phyloP scores from a whole-genome alignment of 768 basidiomycete genomes.

The Suillus bovinus region DNA sequence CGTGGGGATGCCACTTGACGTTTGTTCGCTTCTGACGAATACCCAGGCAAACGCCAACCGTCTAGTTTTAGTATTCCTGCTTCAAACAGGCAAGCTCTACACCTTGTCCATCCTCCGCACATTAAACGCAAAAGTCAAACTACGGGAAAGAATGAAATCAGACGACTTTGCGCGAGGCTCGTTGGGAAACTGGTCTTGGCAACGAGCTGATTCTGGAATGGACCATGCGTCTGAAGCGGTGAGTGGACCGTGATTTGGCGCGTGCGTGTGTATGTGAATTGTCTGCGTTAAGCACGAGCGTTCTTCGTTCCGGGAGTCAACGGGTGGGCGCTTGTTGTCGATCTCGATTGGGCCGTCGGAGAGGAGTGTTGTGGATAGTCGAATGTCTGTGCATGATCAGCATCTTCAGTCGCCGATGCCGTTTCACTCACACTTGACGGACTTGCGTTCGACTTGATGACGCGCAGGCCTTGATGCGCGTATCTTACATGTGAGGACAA shows the following conservation, averaged over 20 bases:
- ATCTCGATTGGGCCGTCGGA: not conserved
- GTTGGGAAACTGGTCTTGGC: conserved; percentile 40
- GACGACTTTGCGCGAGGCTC: conserved; percentile 43
- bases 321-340: not conserved
- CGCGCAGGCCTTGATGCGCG: not conserved
- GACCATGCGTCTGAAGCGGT: not conserved
- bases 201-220: conserved; percentile 10
- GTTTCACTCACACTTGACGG: not conserved
- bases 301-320: not conserved
- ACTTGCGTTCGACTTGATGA: not conserved
- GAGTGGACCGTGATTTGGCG: not conserved
- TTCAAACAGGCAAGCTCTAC: conserved; percentile 52
- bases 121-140: conserved; percentile 29
- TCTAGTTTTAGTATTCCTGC: conserved; percentile 48
- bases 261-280: not conserved
- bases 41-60: conserved; percentile 33
- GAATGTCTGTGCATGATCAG: not conserved
- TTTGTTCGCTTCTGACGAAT: no score
- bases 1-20: conserved; percentile 27
- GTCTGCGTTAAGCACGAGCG: not conserved
- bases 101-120: conserved; percentile 29
- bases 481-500: not conserved
- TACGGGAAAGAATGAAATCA: conserved; percentile 37
- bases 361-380: not conserved
- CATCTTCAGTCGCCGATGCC: not conserved